Percentiles rank a stretch among this genome's conserved stretches.
These are phyloP conservation scores for Sergeia podlipaevii DNA, from an alignment of 208 protist species.

Conservation along the genomic window DNA sequence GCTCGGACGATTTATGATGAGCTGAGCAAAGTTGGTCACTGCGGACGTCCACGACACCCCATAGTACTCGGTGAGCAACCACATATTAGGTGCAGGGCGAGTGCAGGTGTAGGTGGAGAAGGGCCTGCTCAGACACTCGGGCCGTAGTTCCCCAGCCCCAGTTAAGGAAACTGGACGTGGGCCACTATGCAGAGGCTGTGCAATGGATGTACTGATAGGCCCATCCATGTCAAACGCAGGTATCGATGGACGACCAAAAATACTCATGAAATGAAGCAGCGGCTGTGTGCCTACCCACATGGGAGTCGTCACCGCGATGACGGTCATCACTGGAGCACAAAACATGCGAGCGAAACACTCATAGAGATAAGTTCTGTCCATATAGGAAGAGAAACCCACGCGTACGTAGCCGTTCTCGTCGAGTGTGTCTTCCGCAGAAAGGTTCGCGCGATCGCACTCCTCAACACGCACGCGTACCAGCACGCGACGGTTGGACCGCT, in stretches of 20 bases:
- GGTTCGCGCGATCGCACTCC: background rate
- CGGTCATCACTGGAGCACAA: background rate
- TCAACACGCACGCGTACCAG: constrained; percentile 31
- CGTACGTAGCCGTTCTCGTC: constrained; percentile 6
- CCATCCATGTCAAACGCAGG: constrained; percentile 1
- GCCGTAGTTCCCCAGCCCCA: constrained; percentile 18
- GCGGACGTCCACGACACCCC: constrained; percentile 29
- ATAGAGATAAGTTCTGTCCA: constrained; percentile 26
- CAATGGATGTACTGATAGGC: background rate
- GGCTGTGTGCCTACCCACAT: constrained; percentile 25
- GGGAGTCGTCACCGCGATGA: constrained; percentile 17
- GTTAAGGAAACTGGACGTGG: constrained; percentile 17
- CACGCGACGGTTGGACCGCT: constrained; percentile 33
- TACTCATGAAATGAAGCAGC: background rate
- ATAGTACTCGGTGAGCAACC: constrained; percentile 28
- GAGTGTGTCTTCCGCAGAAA: background rate
- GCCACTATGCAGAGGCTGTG: background rate
- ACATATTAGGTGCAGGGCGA: constrained; percentile 20
- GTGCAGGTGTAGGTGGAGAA: constrained; percentile 18
- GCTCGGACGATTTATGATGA: constrained; percentile 9
- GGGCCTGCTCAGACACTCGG: constrained; percentile 11
- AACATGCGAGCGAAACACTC: constrained; percentile 17
- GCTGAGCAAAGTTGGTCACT: constrained; percentile 9
- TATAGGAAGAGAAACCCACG: constrained; percentile 50
- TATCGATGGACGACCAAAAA: background rate